Conservation (phyloP, 1,284 basidiomycete species). For the Lentinus polychrous region DNA sequence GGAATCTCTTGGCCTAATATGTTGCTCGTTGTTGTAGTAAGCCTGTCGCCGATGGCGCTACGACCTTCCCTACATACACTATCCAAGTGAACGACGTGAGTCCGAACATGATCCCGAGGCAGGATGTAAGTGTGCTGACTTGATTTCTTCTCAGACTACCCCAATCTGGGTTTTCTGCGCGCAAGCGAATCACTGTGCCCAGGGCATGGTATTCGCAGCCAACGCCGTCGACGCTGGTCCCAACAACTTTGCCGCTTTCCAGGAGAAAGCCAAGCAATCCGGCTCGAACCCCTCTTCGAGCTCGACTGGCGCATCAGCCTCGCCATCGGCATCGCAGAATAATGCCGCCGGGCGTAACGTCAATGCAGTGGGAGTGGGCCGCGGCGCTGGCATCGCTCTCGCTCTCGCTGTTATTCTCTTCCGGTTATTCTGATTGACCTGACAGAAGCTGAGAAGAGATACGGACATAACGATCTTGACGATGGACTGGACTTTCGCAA, state of each 20-base stretch:
- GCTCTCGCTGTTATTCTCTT: neutral
- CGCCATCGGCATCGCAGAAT: neutral
- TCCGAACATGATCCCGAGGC: too few species aligned
- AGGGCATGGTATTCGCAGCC: conserved; percentile 61
- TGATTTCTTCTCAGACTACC: conserved; percentile 23
- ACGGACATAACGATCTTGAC: neutral
- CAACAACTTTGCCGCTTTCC: conserved; percentile 54
- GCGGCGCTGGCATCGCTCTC: neutral
- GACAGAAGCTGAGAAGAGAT: too few species aligned
- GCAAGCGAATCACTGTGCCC: conserved; percentile 45
- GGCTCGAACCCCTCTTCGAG: neutral
- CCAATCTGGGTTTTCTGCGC: conserved; percentile 40
- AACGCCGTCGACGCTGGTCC: conserved; percentile 48
- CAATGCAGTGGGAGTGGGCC: neutral
- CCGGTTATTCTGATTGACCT: neutral
- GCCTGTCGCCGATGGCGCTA: conserved; percentile 38
- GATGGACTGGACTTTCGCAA: neutral
- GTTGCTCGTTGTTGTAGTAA: conserved; percentile 28
- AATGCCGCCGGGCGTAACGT: neutral
- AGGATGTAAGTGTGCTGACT: too few species aligned
- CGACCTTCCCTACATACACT: conserved; percentile 45
- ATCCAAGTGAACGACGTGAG: conserved; percentile 50
- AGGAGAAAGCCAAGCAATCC: conserved; percentile 24
- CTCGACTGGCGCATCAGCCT: neutral
- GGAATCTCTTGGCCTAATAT: neutral